Conservation (phyloP, 495 filamentous ascomycete species). For the Aspergillus leporis region DNA sequence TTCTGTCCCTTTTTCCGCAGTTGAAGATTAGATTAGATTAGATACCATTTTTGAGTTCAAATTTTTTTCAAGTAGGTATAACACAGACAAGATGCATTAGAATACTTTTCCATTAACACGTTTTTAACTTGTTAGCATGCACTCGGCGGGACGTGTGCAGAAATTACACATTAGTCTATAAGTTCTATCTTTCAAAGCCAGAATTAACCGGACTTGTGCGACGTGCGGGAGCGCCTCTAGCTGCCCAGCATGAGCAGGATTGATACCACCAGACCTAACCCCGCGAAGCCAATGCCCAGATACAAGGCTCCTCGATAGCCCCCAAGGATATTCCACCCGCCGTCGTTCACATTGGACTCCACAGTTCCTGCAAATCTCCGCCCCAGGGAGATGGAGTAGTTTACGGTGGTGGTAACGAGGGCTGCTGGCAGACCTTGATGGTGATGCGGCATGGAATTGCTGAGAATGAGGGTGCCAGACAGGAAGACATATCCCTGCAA, state of each 20-base stretch:
- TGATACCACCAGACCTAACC: conserved; percentile 14
- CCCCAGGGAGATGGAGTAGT: conserved; percentile 61
- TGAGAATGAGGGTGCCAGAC: conserved; percentile 60
- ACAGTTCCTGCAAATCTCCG: conserved; percentile 64
- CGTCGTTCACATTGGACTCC: conserved; percentile 49
- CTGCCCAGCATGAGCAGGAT: conserved; percentile 18
- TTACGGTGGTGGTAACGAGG: conserved; percentile 59
- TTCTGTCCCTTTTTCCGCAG: background rate
- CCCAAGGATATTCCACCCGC: conserved; percentile 42
- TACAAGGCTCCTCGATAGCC: conserved; percentile 61
- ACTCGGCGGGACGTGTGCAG: no score
- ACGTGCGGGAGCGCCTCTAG: conserved; percentile 11
- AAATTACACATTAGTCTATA: background rate
- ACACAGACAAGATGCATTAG: no score
- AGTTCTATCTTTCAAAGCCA: no score
- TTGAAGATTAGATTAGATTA: background rate
- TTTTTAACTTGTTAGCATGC: no score
- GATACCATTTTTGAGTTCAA: background rate
- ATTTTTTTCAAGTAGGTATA: no score
- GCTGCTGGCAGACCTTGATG: conserved; percentile 64
- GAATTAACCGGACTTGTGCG: background rate
- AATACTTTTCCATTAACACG: no score
- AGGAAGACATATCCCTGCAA: conserved; percentile 53
- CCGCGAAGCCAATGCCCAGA: conserved; percentile 49
- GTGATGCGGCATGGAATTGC: conserved; percentile 53